Evolutionary conservation across 208 protist genomes (phyloP).

Genomic region (Crithidia mellificae): DNA sequence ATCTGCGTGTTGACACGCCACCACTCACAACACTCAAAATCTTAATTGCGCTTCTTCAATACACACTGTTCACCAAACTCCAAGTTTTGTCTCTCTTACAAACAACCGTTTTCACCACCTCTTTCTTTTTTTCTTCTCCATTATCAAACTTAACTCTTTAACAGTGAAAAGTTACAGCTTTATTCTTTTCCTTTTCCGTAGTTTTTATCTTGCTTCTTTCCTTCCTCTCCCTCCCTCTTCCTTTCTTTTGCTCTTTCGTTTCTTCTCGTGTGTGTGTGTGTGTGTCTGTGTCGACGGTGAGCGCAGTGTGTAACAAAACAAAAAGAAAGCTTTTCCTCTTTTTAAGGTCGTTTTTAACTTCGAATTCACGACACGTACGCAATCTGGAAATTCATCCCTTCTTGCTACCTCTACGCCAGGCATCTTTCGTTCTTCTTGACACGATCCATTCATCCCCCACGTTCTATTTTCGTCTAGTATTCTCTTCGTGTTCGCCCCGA

Average conservation of each 20-base stretch:
- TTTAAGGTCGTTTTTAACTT: neutral
- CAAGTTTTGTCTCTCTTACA: neutral
- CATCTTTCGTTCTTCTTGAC: neutral
- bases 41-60: too few relatives aligned
- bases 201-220: neutral
- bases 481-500: neutral
- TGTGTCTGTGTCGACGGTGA: neutral
- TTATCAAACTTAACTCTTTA: neutral
- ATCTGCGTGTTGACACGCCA: too few relatives aligned
- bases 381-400: neutral
- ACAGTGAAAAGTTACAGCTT: constrained; percentile 4
- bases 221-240: neutral
- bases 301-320: neutral
- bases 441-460: neutral
- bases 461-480: neutral
- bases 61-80: too few relatives aligned
- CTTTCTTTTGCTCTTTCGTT: constrained; percentile 6
- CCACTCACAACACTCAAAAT: too few relatives aligned
- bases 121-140: constrained; percentile 7
- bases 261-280: neutral
- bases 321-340: neutral
- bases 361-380: constrained; percentile 7
- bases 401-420: neutral
- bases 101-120: neutral
- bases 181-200: constrained; percentile 3